Percentiles rank a stretch among this genome's conserved stretches.
These are phyloP conservation scores for Anacardium occidentale DNA, from an alignment of 345 rosid species.

Conservation along the genomic window DNA sequence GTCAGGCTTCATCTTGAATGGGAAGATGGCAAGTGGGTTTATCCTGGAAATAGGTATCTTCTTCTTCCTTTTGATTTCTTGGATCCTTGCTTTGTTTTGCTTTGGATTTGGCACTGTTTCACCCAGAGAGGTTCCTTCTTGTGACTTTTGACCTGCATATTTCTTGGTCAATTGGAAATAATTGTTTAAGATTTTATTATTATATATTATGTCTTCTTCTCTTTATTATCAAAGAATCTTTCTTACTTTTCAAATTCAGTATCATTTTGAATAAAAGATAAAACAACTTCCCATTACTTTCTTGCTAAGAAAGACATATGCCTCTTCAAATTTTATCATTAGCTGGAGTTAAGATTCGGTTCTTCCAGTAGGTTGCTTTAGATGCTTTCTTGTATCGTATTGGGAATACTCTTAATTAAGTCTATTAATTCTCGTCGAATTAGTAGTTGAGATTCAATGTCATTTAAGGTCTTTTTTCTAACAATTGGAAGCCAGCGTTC, in stretches of 20 bases:
- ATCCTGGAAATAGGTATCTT: slow-evolving; percentile 16
- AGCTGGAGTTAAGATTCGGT: not conserved
- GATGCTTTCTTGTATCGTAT: too few species aligned
- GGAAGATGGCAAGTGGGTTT: slow-evolving; percentile 24
- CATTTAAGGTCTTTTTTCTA: too few species aligned
- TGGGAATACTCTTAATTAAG: too few species aligned
- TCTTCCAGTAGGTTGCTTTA: not conserved
- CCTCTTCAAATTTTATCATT: not conserved
- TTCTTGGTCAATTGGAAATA: not conserved
- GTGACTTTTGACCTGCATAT: slow-evolving; percentile 4
- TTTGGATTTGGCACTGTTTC: not conserved
- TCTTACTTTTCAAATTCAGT: not conserved
- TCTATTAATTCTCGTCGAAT: too few species aligned
- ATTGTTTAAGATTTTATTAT: not conserved
- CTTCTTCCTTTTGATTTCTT: not conserved
- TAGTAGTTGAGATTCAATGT: too few species aligned
- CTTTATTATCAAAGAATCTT: not conserved
- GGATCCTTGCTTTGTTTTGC: not conserved
- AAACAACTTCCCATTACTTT: not conserved
- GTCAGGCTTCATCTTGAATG: slow-evolving; percentile 31
- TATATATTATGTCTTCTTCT: not conserved
- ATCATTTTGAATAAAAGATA: too few species aligned
- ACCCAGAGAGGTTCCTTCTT: not conserved
- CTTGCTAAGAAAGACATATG: not conserved
- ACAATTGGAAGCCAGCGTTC: too few species aligned